Conservation (phyloP, 78 protist species). For the Dictyostelium intermedium region DNA sequence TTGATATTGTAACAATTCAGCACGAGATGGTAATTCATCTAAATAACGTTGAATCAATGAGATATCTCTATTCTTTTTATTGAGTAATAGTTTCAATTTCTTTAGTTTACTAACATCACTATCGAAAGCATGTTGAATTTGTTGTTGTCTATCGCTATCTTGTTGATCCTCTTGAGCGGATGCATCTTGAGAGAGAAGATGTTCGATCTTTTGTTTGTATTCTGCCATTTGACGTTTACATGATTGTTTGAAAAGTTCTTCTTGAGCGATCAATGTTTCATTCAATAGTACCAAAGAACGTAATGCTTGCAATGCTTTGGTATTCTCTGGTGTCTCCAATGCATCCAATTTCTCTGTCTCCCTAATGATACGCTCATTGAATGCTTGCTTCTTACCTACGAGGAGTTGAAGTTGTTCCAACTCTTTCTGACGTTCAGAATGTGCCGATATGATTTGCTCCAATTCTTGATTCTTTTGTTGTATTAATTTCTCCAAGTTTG, state of each 20-base stretch:
- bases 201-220: slow-evolving; percentile 68
- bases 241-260: slow-evolving; percentile 45
- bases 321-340: slow-evolving; percentile 84
- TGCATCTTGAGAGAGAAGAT: slow-evolving; percentile 6
- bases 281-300: slow-evolving; percentile 57
- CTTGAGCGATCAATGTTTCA: slow-evolving; percentile 77
- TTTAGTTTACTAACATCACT: slow-evolving; percentile 44
- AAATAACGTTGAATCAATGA: slow-evolving; percentile 82
- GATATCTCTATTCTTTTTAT: slow-evolving; percentile 78
- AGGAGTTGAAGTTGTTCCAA: slow-evolving; percentile 49
- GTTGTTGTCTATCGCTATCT: slow-evolving; percentile 42
- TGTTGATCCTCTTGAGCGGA: slow-evolving; percentile 4
- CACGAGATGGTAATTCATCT: slow-evolving; percentile 93
- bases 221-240: slow-evolving; percentile 78
- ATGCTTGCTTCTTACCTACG: slow-evolving; percentile 6
- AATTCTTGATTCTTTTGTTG: slow-evolving; percentile 17
- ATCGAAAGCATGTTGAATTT: slow-evolving; percentile 72
- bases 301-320: slow-evolving; percentile 57
- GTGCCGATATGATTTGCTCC: not conserved
- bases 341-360: slow-evolving; percentile 82
- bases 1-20: slow-evolving; percentile 96
- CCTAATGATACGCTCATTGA: slow-evolving; percentile 59
- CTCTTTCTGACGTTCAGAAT: not conserved
- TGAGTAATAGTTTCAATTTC: slow-evolving; percentile 60
- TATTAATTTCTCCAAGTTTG: slow-evolving; percentile 35